These are phyloP conservation scores for Pleurotus djamor DNA, from an alignment of 768 basidiomycete genomes.

Conservation along the genomic window DNA sequence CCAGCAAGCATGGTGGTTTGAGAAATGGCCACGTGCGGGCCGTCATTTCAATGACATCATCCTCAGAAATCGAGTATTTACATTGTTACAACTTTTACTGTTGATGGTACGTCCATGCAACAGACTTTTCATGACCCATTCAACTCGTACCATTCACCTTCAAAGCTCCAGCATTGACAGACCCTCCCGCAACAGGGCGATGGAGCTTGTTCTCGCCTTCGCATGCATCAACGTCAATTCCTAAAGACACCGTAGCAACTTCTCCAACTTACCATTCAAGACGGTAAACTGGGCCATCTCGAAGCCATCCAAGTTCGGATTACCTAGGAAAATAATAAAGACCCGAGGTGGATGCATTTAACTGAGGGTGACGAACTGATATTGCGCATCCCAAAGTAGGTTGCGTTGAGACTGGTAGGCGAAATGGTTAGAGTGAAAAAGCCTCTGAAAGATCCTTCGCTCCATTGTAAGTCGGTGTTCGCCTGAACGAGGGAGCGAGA, in stretches of 20 bases:
- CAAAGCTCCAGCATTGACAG: constrained; percentile 40
- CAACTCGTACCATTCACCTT: constrained; percentile 20
- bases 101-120: too few relatives aligned
- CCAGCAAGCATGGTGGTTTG: constrained; percentile 55
- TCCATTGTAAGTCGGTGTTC: constrained; percentile 57
- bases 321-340: constrained; percentile 19
- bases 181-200: constrained; percentile 50
- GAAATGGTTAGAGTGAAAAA: constrained; percentile 56
- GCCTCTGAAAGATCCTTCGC: constrained; percentile 55
- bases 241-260: too few relatives aligned
- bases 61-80: too few relatives aligned
- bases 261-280: constrained; percentile 13
- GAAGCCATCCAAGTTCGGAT: constrained; percentile 42
- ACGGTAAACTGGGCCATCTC: constrained; percentile 35
- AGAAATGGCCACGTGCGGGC: background rate
- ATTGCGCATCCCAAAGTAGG: constrained; percentile 46
- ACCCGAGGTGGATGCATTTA: too few relatives aligned
- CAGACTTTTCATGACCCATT: background rate
- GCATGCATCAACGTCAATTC: background rate
- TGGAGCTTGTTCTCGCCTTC: constrained; percentile 40
- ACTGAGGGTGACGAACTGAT: background rate
- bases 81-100: too few relatives aligned
- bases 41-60: background rate
- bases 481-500: constrained; percentile 34
- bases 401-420: constrained; percentile 40